These are phyloP conservation scores for Mucuna pruriens DNA, from an alignment of 306 rosid genomes.

Conservation along the genomic window DNA sequence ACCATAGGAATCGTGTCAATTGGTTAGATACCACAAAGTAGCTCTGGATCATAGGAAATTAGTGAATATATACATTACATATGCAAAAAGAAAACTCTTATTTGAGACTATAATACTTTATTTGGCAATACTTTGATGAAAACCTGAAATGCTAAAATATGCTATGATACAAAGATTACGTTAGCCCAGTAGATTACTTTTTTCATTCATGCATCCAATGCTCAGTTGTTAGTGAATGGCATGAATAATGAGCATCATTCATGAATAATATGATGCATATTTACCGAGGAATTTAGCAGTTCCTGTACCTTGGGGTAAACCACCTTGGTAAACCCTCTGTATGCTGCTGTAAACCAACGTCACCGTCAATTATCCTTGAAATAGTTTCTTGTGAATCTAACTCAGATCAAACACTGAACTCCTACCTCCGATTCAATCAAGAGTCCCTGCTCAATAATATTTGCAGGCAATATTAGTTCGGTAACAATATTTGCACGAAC, in stretches of 20 bases:
- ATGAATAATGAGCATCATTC: too few species aligned
- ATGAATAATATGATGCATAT: neutral
- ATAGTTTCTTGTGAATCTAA: neutral
- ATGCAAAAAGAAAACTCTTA: too few species aligned
- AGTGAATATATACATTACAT: too few species aligned
- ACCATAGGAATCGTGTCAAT: too few species aligned
- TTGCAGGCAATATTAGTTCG: too few species aligned
- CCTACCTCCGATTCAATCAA: neutral
- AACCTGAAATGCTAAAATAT: neutral
- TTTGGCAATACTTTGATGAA: neutral
- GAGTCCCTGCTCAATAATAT: neutral
- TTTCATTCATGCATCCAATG: neutral
- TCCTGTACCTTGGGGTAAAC: neutral
- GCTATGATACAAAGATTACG: too few species aligned
- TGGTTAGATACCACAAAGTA: too few species aligned
- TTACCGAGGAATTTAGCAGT: neutral
- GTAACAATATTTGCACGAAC: neutral
- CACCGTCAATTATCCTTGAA: neutral
- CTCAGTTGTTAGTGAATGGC: neutral
- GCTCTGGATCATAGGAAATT: too few species aligned
- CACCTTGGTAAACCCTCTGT: neutral
- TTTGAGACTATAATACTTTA: neutral
- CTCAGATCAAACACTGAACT: neutral
- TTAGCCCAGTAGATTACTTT: too few species aligned
- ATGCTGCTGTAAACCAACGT: neutral